Base-by-base conservation (phyloP, 345 rosid genomes). In the Populus nigra region DNA sequence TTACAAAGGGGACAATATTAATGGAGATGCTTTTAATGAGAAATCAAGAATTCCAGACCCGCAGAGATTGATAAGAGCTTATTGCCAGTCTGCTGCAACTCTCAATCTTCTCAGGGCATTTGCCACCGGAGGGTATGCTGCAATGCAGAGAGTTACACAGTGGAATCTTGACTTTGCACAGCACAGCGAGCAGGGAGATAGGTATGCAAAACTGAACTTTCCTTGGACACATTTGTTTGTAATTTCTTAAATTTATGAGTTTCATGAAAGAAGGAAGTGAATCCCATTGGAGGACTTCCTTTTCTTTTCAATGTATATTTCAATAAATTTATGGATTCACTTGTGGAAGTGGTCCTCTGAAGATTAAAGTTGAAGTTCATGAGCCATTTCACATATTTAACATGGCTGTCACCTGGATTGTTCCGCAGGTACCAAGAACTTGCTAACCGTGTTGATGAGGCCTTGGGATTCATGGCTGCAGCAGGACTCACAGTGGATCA, bases 111-210 rank as follows among this genome's bases (percentile, higher is more conserved):
- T 81, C 9, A 77, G 84, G 55, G 84, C 84, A 27, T 81, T 81
- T 49, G 84, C 84, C 23, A 77, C 80, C 25, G 84, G 80, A 66
- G 80, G 84, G 5, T 81, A 81, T 68, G 84, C 84, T n/a, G 80
- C 80, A 17, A 81, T 81, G 80, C 84, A 81, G 55, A 77, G 84
- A 50, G 80, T 77, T 35, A 77, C 84, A 8, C 78, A 81, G 53
- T 81, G 84, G 84, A 81, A 81, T 68, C 80, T 81, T 38, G 84
- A 81, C 53, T 81, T 81, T 38, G 77, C 77, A 9, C 71, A 73
- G 78, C 80, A 77, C 63, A 77, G 80, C 22, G 84, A 81, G 78
- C 84, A 81, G 72, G 84, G 80, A 6, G 80, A 81, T 49, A 77
- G 80, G 84, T 81, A 73, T 41, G 43, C 47, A 31, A 15, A 33